These are phyloP conservation scores for Tetracladium setigerum DNA, from an alignment of 495 filamentous ascomycete genomes.

Conservation along the genomic window DNA sequence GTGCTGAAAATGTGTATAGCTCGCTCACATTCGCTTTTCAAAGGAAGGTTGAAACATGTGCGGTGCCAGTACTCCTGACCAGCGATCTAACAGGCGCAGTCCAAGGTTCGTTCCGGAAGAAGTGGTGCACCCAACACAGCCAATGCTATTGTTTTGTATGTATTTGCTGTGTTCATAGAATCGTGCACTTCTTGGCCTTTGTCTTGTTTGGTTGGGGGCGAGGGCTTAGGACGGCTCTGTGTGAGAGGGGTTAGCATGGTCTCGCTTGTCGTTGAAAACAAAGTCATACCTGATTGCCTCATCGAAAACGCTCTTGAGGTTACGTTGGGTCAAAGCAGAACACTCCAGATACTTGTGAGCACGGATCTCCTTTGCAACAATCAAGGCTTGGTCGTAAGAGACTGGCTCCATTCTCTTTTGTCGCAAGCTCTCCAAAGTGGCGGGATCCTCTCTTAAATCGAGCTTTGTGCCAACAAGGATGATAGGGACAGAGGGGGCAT, in stretches of 20 bases:
- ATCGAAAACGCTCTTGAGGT: conserved; percentile 96
- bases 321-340: conserved; percentile 93
- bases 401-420: conserved; percentile 88
- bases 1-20: conserved; percentile 15
- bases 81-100: conserved; percentile 8
- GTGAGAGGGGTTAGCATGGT: too few relatives aligned
- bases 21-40: conserved; percentile 25
- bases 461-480: conserved; percentile 97
- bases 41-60: too few relatives aligned
- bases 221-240: conserved; percentile 77
- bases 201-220: conserved; percentile 54
- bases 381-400: conserved; percentile 77
- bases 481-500: conserved; percentile 91
- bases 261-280: neutral
- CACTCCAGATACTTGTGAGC: conserved; percentile 96
- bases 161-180: conserved; percentile 48
- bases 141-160: neutral
- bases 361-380: conserved; percentile 82
- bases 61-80: too few relatives aligned
- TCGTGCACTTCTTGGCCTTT: conserved; percentile 62
- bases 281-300: conserved; percentile 73
- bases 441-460: conserved; percentile 86
- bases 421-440: conserved; percentile 66
- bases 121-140: neutral
- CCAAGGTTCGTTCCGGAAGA: conserved; percentile 1